Evolutionary conservation across 768 basidiomycete species (phyloP), one percentile per base, ranked within the genome.

Genomic region (Xerocomellus dryophilus): DNA sequence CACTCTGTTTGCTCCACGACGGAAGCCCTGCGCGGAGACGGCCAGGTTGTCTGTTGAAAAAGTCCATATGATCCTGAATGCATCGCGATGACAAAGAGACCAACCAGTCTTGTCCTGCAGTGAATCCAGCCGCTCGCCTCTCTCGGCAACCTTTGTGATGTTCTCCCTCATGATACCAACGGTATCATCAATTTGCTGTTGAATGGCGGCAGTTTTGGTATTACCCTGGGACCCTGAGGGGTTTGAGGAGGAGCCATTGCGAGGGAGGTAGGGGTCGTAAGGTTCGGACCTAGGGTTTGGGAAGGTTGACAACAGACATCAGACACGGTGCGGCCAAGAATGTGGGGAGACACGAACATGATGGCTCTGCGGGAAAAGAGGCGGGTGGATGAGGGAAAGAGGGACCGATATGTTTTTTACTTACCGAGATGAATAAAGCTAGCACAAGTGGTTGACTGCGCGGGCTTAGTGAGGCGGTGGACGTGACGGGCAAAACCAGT

Each of bases 161-260:
- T 99, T 99, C 62, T 97, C 93, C 69, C 92, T 81, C 97, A 99
- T 99, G 66, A 98, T 93, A 49, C 86, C 90, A 47, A 98, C 94
- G 43, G 97, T 98, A 69, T 92, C 89, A 70, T 98, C 93, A 62
- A 98, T 98, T 74, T 98, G 94, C n/a, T 81, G 81, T 71, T 98
- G 96, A 63, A 98, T 96, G 53, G 90, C 91, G 3, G 92, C 90
- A 0, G 95, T 98, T 82, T 96, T 93, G 46, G 86, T 67, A 67
- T 85, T 91, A 58, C 77, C 73, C 57, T 74, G 69, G 29, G 68
- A 73, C 32, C 81, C 71, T 42, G 78, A 79, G 31, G 76, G 66
- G 61, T 79, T 73, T 12, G 86, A 77, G 46, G 84, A 80, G 53
- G 82, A 76, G 71, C 89, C 88, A 71, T 82, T 84, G 64, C 90